Evolutionary conservation across 768 basidiomycete species (phyloP), one percentile per base, ranked within the genome.

Genomic region (Mycena rebaudengoi): DNA sequence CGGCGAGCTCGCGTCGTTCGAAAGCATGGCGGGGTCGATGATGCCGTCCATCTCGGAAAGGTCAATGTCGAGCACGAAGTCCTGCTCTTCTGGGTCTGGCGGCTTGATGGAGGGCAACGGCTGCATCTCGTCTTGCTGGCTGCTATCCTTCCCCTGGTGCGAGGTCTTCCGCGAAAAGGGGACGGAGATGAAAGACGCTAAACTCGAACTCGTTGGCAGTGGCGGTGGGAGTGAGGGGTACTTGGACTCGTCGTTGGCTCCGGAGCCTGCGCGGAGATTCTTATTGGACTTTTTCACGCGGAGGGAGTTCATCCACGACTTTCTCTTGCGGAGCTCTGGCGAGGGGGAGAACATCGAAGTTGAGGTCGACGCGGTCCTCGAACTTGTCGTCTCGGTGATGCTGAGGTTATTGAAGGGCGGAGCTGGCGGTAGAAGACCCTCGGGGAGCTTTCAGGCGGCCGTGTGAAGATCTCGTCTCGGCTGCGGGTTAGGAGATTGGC

Each of bases 1-100:
- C 4, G 82, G 81, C 2, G 84, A 78, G 64, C 76, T 78, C 50
- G 77, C 72, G 40, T 77, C 78, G 30, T 35, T 72, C 51, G 69
- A 61, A 62, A 70, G 70, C 66, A 68, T 59, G 37, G 70, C 76
- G 1, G 79, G 76, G 74, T 95, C 82, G 64, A 97, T 79, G 71
- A 98, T 95, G 7, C 91, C 96, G 37, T 92, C 90, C 85, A 98
- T 95, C 51, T 86, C 78, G 11, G 90, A 85, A 43, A 94, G 73
- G 72, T 95, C 86, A 20, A 86, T 86, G 73, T 93, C 91, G 41
- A 92, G 83, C 23, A 75, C 78, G 60, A 86, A 78, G 23, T 78
- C 76, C 33, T 73, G 74, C 43, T 75, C 77, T 43, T 72, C 73
- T 21, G 74, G 69, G 41, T 77, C 77, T 28, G 70, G 71, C 30